Evolutionary conservation across 306 rosid genomes (phyloP).

Genomic region (Gastrolobium bilobum): DNA sequence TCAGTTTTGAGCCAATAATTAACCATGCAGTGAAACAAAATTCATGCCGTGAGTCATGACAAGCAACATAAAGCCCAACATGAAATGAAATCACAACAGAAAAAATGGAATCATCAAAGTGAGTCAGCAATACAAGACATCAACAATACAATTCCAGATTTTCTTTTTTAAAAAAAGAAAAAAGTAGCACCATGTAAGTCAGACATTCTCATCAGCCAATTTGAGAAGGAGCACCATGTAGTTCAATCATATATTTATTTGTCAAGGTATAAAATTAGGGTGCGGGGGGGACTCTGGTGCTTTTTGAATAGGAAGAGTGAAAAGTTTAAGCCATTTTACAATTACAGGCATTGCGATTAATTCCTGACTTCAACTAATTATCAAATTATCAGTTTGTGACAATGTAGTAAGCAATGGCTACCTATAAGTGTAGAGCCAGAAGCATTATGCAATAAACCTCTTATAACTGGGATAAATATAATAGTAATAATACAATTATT

Average conservation of each 20-base stretch:
- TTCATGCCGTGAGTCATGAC: neutral
- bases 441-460: too few relatives aligned
- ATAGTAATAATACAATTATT: too few relatives aligned
- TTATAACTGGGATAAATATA: too few relatives aligned
- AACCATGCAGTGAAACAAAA: slow-evolving; percentile 17
- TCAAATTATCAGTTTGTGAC: neutral
- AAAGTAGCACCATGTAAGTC: neutral
- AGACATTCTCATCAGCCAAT: neutral
- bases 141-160: neutral
- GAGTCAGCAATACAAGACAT: neutral
- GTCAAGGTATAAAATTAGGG: too few relatives aligned
- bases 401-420: too few relatives aligned
- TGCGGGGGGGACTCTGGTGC: neutral
- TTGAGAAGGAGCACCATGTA: too few relatives aligned
- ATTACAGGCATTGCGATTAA: neutral
- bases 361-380: neutral
- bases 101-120: slow-evolving; percentile 2
- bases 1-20: slow-evolving; percentile 22
- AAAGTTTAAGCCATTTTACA: neutral
- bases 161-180: too few relatives aligned
- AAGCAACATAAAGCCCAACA: neutral
- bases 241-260: neutral
- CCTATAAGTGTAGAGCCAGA: too few relatives aligned
- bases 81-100: neutral
- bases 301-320: neutral